Base-by-base conservation (phyloP, 371 early-diverging fungal genomes). In the Mortierella sp. region DNA sequence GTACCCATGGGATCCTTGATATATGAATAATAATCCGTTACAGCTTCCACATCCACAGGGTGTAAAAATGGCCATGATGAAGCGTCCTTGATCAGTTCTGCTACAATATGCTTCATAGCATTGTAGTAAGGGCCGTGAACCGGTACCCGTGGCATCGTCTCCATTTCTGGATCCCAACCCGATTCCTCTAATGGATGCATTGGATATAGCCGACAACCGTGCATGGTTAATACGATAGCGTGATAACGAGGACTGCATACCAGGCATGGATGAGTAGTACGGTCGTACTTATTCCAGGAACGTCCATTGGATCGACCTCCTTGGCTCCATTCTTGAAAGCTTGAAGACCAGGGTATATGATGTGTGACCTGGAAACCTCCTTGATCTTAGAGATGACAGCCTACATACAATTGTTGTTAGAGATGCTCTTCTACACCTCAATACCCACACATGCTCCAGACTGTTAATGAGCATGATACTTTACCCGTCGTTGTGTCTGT, bases 1-100 rank as follows among this genome's bases (percentile, higher is more conserved):
- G 10, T 34, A 94, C 94, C 97, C 99, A 99, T 99, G 0, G 99
- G 99, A 47, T 96, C 92, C 67, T 93, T 96, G 76, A 99, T 97
- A 49, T 98, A 90, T 8, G 91, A 87, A 64, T 97, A 96, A 80
- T 99, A 99, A 78, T 99, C 99, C 4, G 95, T 90, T 0, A 99
- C 99, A 30, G 93, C 90, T 21, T 94, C 90, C 1, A 90, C 85
- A 58, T 95, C 91, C 10, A 99, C 99, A 10, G 99, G 99, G 54
- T 97, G 92, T 46, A 91, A 82, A 81, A 99, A 99, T 23, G 99
- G 99, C 99, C 99, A 99, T 5, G 99, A 89, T 45, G 87, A 84
- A 6, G 91, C 83, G 78, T 96, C 88, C 9, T 84, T 90, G 72
- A 90, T 83, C 59, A 96, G 83, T 64, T 94, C 94, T 28, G 85